Conservation (phyloP, 495 filamentous ascomycete genomes). For the Immersiella caudata region DNA sequence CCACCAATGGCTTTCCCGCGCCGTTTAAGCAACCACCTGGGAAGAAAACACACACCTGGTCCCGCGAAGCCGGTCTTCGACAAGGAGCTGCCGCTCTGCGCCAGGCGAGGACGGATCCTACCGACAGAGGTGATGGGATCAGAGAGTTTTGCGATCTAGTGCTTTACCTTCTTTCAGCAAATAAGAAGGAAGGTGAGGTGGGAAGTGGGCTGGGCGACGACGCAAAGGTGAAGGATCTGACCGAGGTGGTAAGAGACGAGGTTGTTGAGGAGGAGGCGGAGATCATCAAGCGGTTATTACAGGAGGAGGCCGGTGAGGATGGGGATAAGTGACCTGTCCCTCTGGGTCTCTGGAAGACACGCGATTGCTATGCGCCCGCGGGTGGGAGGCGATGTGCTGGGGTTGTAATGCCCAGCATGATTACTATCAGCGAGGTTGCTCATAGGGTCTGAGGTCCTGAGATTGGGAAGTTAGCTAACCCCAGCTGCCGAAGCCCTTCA, state of each 20-base stretch:
- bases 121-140: constrained; percentile 47
- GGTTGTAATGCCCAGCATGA: too few relatives aligned
- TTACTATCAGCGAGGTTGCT: constrained; percentile 2
- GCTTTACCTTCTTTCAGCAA: constrained; percentile 38
- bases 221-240: constrained; percentile 22
- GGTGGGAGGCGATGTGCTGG: background rate
- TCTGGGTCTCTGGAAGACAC: background rate
- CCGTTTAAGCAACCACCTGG: constrained; percentile 10
- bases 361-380: background rate
- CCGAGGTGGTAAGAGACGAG: constrained; percentile 32
- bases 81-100: constrained; percentile 42
- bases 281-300: constrained; percentile 40
- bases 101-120: constrained; percentile 37
- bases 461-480: background rate
- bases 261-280: constrained; percentile 37
- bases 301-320: constrained; percentile 34
- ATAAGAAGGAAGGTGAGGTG: constrained; percentile 8
- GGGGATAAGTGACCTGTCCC: constrained; percentile 1
- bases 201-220: too few relatives aligned
- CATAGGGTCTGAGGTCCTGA: constrained; percentile 6
- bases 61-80: constrained; percentile 42
- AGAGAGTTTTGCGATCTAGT: constrained; percentile 51
- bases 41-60: constrained; percentile 37
- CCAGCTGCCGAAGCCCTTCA: too few relatives aligned
- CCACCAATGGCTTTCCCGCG: constrained; percentile 16